Conservation (phyloP, 2,329 filamentous ascomycete species). For the Hypoxylon sp. region DNA sequence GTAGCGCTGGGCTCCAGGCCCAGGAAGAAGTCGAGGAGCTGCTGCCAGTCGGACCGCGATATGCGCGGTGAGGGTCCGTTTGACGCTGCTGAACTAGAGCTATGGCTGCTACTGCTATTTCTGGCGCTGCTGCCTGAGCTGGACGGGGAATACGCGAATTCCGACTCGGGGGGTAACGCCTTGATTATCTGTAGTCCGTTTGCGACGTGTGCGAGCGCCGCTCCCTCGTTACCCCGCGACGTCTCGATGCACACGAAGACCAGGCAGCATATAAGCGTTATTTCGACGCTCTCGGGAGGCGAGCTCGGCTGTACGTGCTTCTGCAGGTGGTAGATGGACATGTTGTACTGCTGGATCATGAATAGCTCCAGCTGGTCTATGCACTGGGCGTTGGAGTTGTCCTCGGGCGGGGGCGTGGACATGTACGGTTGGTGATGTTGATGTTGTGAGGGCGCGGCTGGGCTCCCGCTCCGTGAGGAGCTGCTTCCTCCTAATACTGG, state of each 20-base stretch:
- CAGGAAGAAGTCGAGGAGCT: constrained; percentile 42
- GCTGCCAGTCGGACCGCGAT: constrained; percentile 42
- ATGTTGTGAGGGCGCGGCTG: constrained; percentile 3
- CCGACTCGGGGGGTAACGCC: constrained; percentile 45
- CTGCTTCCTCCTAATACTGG: not conserved
- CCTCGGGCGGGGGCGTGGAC: constrained; percentile 21
- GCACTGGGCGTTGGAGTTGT: constrained; percentile 3
- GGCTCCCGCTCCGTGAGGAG: constrained; percentile 5
- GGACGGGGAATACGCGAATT: not conserved
- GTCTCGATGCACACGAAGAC: constrained; percentile 55
- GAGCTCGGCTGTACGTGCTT: constrained; percentile 46
- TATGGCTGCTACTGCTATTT: not conserved
- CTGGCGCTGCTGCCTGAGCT: not conserved
- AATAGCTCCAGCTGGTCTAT: constrained; percentile 55
- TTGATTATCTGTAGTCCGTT: constrained; percentile 55
- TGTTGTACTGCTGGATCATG: constrained; percentile 59
- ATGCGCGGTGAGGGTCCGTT: constrained; percentile 24
- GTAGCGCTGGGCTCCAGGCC: constrained; percentile 36
- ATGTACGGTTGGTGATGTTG: not conserved
- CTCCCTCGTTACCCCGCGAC: constrained; percentile 49
- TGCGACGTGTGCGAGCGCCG: constrained; percentile 51
- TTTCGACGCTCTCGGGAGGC: constrained; percentile 48
- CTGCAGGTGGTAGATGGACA: constrained; percentile 56
- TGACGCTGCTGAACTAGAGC: not conserved
- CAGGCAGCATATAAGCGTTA: constrained; percentile 54